Evolutionary conservation across 2,329 filamentous ascomycete genomes (phyloP).

Genomic region (Amauroascus niger): DNA sequence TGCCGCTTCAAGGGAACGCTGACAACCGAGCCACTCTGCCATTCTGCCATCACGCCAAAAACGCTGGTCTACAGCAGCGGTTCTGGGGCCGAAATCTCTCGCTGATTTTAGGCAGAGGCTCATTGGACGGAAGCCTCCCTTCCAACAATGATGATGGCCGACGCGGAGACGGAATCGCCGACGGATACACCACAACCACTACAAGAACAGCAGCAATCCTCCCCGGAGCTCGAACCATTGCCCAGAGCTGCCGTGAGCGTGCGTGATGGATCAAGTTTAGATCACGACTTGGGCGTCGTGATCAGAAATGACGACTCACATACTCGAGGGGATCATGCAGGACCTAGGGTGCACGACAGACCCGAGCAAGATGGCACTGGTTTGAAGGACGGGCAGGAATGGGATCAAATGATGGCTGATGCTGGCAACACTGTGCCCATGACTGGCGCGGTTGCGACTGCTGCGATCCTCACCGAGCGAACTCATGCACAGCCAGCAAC

Average conservation of each 20-base stretch:
- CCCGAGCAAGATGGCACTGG: background rate
- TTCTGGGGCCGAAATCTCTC: background rate
- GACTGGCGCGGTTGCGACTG: background rate
- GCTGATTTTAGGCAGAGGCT: conserved; percentile 9
- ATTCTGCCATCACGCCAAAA: background rate
- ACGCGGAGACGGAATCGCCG: background rate
- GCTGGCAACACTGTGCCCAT: background rate
- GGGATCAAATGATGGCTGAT: conserved; percentile 7
- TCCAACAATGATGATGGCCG: background rate
- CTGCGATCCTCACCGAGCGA: background rate
- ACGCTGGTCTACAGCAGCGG: no score
- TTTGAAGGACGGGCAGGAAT: conserved; percentile 3
- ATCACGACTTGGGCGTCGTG: background rate
- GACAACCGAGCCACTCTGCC: no score
- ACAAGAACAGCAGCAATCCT: background rate
- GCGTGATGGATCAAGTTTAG: background rate
- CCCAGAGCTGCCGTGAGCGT: background rate
- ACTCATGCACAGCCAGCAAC: background rate
- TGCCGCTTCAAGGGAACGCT: conserved; percentile 17
- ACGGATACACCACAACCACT: background rate
- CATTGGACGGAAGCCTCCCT: background rate
- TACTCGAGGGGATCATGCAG: background rate
- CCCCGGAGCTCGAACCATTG: background rate
- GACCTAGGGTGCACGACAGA: background rate
- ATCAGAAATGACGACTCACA: background rate